Base-by-base conservation (phyloP, 345 rosid genomes). In the Melastoma malabathricum region DNA sequence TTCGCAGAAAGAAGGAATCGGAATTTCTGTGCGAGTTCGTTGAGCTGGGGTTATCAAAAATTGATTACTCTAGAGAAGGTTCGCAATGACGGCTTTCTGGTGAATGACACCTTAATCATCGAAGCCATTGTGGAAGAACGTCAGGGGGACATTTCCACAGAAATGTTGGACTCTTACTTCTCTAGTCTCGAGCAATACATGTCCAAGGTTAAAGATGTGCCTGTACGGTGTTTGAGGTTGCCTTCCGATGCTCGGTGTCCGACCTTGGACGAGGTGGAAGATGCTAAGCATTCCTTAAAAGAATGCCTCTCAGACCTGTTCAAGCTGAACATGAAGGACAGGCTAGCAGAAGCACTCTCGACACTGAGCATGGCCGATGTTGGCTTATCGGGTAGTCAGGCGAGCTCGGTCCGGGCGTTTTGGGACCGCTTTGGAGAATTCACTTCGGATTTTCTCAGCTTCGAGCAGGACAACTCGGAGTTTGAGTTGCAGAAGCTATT, bases 301-400 rank as follows among this genome's bases (percentile, higher is more conserved):
- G 62, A 59, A 44, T 59, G 62, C 44, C 62, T 59, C 29, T 59
- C 62, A 10, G 62, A 59, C 47, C 54, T 49, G 49, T 59, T 59
- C 23, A 59, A 50, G 56, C 47, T 59, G 47, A 59, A 59, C 54
- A 51, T 59, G 39, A 59, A 59, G 16, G 62, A 59, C 16, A 50
- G 62, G 44, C 47, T 59, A 15, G 38, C 62, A 3, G 62, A 44
- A 15, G 62, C 55, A 14, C 25, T 59, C 39, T 59, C 50, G 3
- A 59, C 62, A 0, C 17, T 59, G 45, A 43, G 48, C 41, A 9
- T 27, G 15, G 62, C 62, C n/a, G 22, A 59, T 19, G 38, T 8
- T 0, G 62, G 62, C 13, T 18, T 59, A 10, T 19, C 62, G 3
- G 47, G 39, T 13, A 43, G 23, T 10, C 50, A 59, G 48, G 17